phyloP scores from a whole-genome alignment of 2,329 filamentous ascomycete genomes.

The Fonsecaea multimorphosa region DNA sequence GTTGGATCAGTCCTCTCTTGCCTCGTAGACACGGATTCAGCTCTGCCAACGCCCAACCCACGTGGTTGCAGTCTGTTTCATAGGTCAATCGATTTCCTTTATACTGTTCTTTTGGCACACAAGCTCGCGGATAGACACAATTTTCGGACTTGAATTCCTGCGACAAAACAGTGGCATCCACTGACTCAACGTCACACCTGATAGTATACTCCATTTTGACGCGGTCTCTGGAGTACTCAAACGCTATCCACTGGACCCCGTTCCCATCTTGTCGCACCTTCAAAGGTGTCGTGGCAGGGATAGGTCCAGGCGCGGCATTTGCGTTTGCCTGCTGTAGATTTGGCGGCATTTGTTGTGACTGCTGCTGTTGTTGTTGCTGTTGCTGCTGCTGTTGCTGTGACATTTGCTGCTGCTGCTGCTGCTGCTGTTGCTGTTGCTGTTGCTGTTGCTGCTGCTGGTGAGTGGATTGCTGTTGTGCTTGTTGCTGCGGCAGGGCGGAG shows the following conservation, averaged over 20 bases:
- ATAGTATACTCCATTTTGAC: slow-evolving; percentile 99
- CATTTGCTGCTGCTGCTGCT: slow-evolving; percentile 63
- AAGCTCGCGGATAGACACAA: slow-evolving; percentile 95
- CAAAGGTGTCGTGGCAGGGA: slow-evolving; percentile 92
- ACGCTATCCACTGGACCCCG: slow-evolving; percentile 98
- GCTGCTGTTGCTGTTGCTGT: slow-evolving; percentile 44
- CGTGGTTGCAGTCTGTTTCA: slow-evolving; percentile 97
- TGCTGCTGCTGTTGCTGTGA: slow-evolving; percentile 63
- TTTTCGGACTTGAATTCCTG: slow-evolving; percentile 97
- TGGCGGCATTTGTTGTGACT: slow-evolving; percentile 43
- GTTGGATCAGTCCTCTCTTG: slow-evolving; percentile 93
- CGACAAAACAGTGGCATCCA: slow-evolving; percentile 83
- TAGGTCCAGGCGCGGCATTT: slow-evolving; percentile 92
- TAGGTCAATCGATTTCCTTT: slow-evolving; percentile 94
- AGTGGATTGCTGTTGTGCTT: slow-evolving; percentile 48
- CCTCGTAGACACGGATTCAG: slow-evolving; percentile 88
- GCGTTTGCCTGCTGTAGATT: slow-evolving; percentile 75
- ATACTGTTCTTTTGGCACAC: slow-evolving; percentile 94
- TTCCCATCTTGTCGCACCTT: slow-evolving; percentile 95
- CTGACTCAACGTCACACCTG: slow-evolving; percentile 94
- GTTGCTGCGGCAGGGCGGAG: slow-evolving; percentile 46
- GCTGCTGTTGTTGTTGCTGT: slow-evolving; percentile 58
- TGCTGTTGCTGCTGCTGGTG: slow-evolving; percentile 63
- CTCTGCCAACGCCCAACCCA: slow-evolving; percentile 98
- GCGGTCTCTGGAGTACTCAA: slow-evolving; percentile 94